Base-by-base conservation (phyloP, 495 filamentous ascomycete genomes). In the Bryoglossum gracile region DNA sequence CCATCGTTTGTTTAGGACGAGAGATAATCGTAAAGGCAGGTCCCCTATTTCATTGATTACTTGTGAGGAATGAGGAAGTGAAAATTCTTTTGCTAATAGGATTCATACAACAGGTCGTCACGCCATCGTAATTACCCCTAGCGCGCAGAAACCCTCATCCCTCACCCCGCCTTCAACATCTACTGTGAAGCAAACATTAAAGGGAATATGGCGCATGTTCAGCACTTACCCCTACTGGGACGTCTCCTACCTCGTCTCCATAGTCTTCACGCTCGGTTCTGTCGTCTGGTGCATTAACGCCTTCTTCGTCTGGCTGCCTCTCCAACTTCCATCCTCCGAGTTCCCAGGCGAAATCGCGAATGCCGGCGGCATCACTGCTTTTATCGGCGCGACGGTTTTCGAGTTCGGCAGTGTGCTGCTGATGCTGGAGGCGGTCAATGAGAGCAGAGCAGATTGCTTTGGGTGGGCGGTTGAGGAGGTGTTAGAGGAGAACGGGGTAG, bases 371-470 rank as follows among this genome's bases (percentile, higher is more conserved):
- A 70, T 83, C 8, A 81, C 76, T 0, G 82, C 77, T 3, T 82
- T 86, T 50, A 71, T 86, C 21, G 83, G 84, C n/a, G 78, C 79
- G 1, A 83, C 80, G 0, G 63, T 87, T 3, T 86, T 87, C 58
- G 80, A 83, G 56, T 46, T 85, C 14, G 83, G 82, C 0, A 78
- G 75, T 48, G 61, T 87, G 0, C 58, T 87, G 18, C 62, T 87
- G 11, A 69, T 87, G 56, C 60, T 84, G 3, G 84, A 89, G 57
- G 83, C 82, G 8, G 67, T 86, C 3, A 86, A 87, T 61, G 80
- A 80, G 47, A 80, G 81, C 46, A 64, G 75, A 14, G 65, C 74
- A 0, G 79, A 76, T 10, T 87, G 83, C 59, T 86, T 87, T 62
- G 83, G 83, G 13, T 87, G 81, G 82, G 83, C 84, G 0, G 32